A percentile compares a stretch with the other conserved stretches of the same genome.
Conservation (phyloP, 768 basidiomycete genomes). For the Boletus reticuloceps region DNA sequence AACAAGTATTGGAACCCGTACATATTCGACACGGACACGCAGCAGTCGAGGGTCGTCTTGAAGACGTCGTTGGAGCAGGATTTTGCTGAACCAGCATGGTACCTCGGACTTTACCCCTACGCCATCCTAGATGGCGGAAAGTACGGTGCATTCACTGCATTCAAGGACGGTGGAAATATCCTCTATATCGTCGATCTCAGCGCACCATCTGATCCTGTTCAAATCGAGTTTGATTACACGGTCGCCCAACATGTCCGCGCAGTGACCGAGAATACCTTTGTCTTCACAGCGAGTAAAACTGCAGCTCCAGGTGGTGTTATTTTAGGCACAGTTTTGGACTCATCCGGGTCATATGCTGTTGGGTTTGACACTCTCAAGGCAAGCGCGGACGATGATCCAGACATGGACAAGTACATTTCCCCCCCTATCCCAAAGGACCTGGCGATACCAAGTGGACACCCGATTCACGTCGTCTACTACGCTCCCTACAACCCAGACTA, state of each 20-base stretch:
- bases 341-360: neutral
- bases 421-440: no score
- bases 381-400: slow-evolving; percentile 9
- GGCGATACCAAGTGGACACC: slow-evolving; percentile 7
- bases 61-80: slow-evolving; percentile 20
- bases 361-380: slow-evolving; percentile 4
- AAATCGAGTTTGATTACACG: slow-evolving; percentile 5
- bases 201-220: neutral
- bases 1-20: slow-evolving; percentile 57
- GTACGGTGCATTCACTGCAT: slow-evolving; percentile 31
- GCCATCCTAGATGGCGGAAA: slow-evolving; percentile 21
- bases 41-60: slow-evolving; percentile 26
- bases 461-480: slow-evolving; percentile 57
- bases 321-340: neutral
- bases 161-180: slow-evolving; percentile 28
- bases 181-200: slow-evolving; percentile 32
- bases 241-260: slow-evolving; percentile 15
- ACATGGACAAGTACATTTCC: no score
- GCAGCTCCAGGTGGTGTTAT: slow-evolving; percentile 8
- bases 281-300: slow-evolving; percentile 8
- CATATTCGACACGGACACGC: slow-evolving; percentile 22
- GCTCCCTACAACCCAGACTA: slow-evolving; percentile 61
- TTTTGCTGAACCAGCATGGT: slow-evolving; percentile 21
- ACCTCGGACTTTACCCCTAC: slow-evolving; percentile 17
- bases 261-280: neutral